Evolutionary conservation across 352 stramenopile genomes (phyloP).

Genomic region (Plasmopara viticola): DNA sequence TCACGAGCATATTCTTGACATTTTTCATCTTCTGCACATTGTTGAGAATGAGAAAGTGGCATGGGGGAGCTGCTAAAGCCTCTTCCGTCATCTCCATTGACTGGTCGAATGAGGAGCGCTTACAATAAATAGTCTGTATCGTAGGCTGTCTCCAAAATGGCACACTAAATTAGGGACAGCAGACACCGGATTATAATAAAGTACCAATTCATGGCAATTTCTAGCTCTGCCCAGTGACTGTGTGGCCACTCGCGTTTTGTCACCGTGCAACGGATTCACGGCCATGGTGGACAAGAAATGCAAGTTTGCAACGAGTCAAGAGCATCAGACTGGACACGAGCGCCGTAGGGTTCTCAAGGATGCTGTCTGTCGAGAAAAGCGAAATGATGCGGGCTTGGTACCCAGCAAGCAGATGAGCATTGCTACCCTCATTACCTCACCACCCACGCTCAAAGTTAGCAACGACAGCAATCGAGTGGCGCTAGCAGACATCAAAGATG

Average conservation of each 20-base stretch:
- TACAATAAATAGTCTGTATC: conserved; percentile 9
- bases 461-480: conserved; percentile 21
- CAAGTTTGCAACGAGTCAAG: conserved; percentile 16
- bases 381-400: conserved; percentile 7
- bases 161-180: conserved; percentile 13
- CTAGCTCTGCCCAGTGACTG: conserved; percentile 11
- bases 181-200: not conserved
- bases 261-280: conserved; percentile 5
- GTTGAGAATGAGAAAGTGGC: conserved; percentile 85
- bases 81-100: not conserved
- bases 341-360: conserved; percentile 24
- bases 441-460: conserved; percentile 22
- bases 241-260: conserved; percentile 6
- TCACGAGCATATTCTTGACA: conserved; percentile 82
- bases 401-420: conserved; percentile 33
- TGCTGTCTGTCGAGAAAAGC: conserved; percentile 11
- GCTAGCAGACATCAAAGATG: conserved; percentile 9
- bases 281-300: conserved; percentile 20
- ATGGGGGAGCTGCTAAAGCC: not conserved
- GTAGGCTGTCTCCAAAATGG: conserved; percentile 8
- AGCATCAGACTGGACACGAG: conserved; percentile 11
- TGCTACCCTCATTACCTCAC: conserved; percentile 34
- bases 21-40: conserved; percentile 92
- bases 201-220: not conserved
- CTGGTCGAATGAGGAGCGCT: too few relatives aligned